Percentiles rank a stretch among this genome's conserved stretches.
Evolutionary conservation across 495 filamentous ascomycete species (phyloP).

Genomic region (Penicillium robsamsonii): DNA sequence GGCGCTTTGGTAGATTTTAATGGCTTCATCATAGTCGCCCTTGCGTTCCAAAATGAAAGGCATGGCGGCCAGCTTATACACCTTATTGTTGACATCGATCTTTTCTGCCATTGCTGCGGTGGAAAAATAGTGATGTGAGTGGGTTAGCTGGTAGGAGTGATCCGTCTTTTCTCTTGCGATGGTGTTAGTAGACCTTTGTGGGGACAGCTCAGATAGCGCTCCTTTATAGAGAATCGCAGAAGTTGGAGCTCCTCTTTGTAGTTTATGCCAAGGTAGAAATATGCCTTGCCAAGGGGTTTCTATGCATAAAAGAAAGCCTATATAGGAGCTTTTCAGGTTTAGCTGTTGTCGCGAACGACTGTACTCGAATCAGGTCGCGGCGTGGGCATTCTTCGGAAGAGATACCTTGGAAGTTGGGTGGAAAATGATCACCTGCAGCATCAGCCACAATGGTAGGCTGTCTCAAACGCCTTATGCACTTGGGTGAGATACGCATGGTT

Average conservation of each 20-base stretch:
- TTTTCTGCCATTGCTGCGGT: neutral
- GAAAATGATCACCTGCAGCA: neutral
- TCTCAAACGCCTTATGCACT: neutral
- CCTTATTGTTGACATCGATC: slow-evolving; percentile 16
- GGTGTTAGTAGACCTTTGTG: neutral
- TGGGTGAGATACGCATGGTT: neutral
- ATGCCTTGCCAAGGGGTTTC: slow-evolving; percentile 6
- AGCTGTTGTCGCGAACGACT: neutral
- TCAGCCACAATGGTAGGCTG: neutral
- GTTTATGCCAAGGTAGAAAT: neutral
- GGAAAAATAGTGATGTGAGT: neutral
- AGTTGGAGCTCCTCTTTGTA: neutral
- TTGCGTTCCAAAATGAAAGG: slow-evolving; percentile 19
- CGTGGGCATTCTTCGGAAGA: neutral
- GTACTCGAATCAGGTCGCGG: neutral
- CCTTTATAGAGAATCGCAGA: neutral
- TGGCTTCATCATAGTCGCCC: slow-evolving; percentile 37
- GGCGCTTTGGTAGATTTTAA: slow-evolving; percentile 20
- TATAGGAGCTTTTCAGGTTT: neutral
- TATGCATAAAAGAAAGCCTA: neutral
- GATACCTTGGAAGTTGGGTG: neutral
- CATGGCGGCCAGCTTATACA: slow-evolving; percentile 24
- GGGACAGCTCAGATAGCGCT: neutral
- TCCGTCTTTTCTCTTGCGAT: neutral
- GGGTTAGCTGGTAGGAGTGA: neutral